phyloP scores from a whole-genome alignment of 768 basidiomycete genomes.

The Suillus discolor region DNA sequence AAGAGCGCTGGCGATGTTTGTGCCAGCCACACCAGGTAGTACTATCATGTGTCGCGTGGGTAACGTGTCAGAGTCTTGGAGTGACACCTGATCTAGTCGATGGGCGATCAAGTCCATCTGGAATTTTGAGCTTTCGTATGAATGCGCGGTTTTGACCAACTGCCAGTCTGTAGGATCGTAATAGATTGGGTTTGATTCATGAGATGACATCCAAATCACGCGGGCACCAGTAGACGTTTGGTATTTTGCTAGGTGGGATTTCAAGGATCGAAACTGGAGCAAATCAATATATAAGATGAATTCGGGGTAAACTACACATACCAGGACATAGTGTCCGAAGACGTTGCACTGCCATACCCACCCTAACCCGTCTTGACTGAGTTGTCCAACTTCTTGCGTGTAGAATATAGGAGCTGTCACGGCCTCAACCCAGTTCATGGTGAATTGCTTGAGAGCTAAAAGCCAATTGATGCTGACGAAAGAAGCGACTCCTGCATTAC shows the following conservation, averaged over 20 bases:
- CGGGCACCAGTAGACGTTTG: conserved; percentile 49
- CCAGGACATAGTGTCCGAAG: conserved; percentile 79
- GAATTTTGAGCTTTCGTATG: conserved; percentile 77
- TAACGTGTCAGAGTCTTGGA: conserved; percentile 22
- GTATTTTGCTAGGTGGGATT: conserved; percentile 52
- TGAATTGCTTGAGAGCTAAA: conserved; percentile 47
- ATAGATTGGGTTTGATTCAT: conserved; percentile 56
- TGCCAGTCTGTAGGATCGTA: conserved; percentile 77
- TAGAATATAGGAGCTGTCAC: conserved; percentile 60
- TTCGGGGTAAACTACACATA: conserved; percentile 38
- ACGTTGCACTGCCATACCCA: conserved; percentile 86
- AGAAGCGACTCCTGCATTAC: conserved; percentile 75
- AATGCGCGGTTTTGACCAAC: conserved; percentile 54
- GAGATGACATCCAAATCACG: conserved; percentile 80
- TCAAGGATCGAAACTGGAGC: conserved; percentile 62
- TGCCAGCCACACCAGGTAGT: conserved; percentile 71
- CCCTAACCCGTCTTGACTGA: conserved; percentile 71
- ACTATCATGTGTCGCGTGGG: conserved; percentile 54
- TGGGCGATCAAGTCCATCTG: conserved; percentile 71
- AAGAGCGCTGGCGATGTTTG: conserved; percentile 57
- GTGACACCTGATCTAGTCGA: conserved; percentile 51
- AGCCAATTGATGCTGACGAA: conserved; percentile 58
- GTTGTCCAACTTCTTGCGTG: conserved; percentile 57
- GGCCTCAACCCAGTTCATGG: conserved; percentile 44
- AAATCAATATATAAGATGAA: conserved; percentile 7